Base-by-base conservation (phyloP, 1,139 yeast species). In the Yamadazyma epiphylla region DNA sequence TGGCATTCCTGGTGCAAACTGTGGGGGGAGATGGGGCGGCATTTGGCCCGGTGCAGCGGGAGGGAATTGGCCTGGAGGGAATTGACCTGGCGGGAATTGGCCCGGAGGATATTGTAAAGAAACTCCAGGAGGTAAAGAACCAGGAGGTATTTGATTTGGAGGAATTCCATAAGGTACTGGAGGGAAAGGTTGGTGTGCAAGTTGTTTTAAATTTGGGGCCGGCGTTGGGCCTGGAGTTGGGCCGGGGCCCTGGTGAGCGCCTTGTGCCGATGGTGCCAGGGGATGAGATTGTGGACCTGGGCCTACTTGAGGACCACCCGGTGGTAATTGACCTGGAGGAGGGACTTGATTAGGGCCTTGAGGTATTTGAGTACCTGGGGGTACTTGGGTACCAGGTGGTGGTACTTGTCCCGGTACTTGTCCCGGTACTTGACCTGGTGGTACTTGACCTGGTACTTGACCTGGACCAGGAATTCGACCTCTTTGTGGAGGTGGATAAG, bases 401-500 rank as follows among this genome's bases (percentile, higher is more conserved):
- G 7, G 11, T 5, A 10, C 15, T 4, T 15, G 15, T 8, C n/a
- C 13, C 5, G 27, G 27, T n/a, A 19, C 19, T 5, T 5, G 12
- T 15, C 20, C 20, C 10, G 20, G 24, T 6, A 22, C 10, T 5
- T 8, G 7, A 6, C 24, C 24, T 8, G 10, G 13, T 6, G 24
- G 24, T 7, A 22, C 7, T 5, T 11, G 7, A 6, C 12, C 12
- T 11, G 24, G 24, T 7, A 22, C 19, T 4, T 23, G 28, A n/a
- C 19, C 24, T 8, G 15, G 16, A 20, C 24, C 24, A 3, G 20
- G 21, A 20, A 26, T 13, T 14, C 20, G 24, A 6, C 19, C 25
- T 17, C 20, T 17, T 17, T 17, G 20, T 17, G 20, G 20, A 17
- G 20, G 20, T 7, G 20, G 20, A 17, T 35, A 33, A 4, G 40